These are phyloP conservation scores for Zea luxurians DNA, from an alignment of 176 grass and related monocot species.

Conservation along the genomic window DNA sequence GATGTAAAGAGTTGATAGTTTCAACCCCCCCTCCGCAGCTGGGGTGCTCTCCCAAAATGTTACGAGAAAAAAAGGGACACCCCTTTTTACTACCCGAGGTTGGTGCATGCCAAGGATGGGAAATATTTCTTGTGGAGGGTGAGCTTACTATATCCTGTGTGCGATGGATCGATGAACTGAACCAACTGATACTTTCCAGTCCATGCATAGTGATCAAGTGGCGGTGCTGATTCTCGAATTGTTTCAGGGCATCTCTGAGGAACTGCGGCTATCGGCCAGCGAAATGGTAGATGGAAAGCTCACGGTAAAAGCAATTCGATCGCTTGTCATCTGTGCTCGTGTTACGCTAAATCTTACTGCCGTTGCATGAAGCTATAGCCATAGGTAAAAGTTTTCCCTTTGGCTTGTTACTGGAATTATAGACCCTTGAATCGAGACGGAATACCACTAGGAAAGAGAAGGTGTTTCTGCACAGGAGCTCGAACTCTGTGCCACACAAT, in stretches of 20 bases:
- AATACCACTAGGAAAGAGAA: slow-evolving; percentile 46
- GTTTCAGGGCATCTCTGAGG: slow-evolving; percentile 42
- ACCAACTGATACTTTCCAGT: not conserved
- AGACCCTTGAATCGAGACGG: slow-evolving; percentile 45
- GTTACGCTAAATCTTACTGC: not conserved
- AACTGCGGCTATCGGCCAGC: slow-evolving; percentile 39
- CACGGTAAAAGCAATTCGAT: slow-evolving; percentile 30
- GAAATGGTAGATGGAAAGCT: slow-evolving; percentile 40
- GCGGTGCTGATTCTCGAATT: slow-evolving; percentile 6
- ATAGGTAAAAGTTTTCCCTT: not conserved
- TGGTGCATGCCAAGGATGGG: slow-evolving; percentile 50
- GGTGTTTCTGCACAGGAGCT: slow-evolving; percentile 38
- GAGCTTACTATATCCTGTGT: not conserved
- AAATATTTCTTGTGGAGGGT: slow-evolving; percentile 54
- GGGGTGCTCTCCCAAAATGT: slow-evolving; percentile 33
- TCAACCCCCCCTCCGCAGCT: not conserved
- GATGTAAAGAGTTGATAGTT: not conserved
- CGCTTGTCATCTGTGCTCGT: not conserved
- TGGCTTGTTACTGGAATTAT: not conserved
- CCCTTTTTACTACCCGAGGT: not conserved
- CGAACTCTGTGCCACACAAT: slow-evolving; percentile 6
- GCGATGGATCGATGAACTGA: not conserved
- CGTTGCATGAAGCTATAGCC: not conserved
- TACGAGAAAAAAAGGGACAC: slow-evolving; percentile 40
- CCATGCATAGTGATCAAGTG: not conserved